These are phyloP conservation scores for Claviceps sp. DNA, from an alignment of 2,329 filamentous ascomycete genomes.

Conservation along the genomic window DNA sequence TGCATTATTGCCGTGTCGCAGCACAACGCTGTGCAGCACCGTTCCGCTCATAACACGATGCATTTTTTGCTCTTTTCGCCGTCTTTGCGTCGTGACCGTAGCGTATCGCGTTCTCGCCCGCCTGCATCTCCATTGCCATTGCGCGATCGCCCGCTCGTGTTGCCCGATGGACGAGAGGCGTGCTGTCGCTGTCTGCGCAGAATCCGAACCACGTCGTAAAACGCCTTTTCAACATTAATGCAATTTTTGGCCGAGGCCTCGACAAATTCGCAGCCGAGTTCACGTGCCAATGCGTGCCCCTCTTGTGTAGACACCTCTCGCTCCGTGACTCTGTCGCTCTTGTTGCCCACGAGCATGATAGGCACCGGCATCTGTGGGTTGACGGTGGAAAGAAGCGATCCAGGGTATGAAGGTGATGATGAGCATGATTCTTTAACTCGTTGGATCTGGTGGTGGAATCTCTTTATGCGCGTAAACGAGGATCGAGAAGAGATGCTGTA, in stretches of 20 bases:
- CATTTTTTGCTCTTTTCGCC: constrained; percentile 25
- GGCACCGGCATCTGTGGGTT: constrained; percentile 59
- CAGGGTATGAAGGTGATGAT: constrained; percentile 62
- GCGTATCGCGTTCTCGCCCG: constrained; percentile 18
- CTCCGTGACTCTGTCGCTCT: constrained; percentile 92
- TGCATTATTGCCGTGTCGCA: not conserved
- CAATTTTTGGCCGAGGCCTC: constrained; percentile 96
- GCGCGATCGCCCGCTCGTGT: constrained; percentile 24
- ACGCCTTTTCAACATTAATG: constrained; percentile 96
- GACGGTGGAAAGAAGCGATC: constrained; percentile 53
- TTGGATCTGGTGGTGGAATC: constrained; percentile 94
- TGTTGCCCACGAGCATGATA: constrained; percentile 98
- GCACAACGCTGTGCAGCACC: not conserved
- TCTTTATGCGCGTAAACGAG: constrained; percentile 87
- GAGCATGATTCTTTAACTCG: constrained; percentile 86
- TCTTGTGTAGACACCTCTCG: constrained; percentile 95
- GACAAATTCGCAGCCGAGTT: constrained; percentile 90
- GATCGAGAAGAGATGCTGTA: constrained; percentile 97
- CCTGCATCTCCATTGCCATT: constrained; percentile 23
- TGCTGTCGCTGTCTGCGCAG: constrained; percentile 69
- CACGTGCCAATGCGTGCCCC: constrained; percentile 78
- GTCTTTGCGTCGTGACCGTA: constrained; percentile 21
- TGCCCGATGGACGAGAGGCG: constrained; percentile 25
- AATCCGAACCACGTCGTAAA: constrained; percentile 92
- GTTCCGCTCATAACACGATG: constrained; percentile 24